Evolutionary conservation across 2,329 filamentous ascomycete species (phyloP).

Genomic region (Lachnellula arida): DNA sequence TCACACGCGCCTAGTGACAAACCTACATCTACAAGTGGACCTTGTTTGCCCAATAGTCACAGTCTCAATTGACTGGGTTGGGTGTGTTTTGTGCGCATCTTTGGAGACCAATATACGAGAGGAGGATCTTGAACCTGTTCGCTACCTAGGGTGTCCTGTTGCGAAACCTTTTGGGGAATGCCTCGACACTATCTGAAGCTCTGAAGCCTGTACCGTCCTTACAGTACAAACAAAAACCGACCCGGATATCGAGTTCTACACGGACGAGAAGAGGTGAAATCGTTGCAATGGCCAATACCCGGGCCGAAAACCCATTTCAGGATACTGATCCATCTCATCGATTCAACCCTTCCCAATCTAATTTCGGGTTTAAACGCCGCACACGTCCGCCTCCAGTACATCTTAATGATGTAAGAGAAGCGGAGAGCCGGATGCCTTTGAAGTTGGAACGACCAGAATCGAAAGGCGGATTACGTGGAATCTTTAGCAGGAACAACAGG

Average conservation of each 20-base stretch:
- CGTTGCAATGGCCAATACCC: not conserved
- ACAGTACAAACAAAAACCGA: not conserved
- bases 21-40: not conserved
- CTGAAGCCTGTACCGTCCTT: too few species aligned
- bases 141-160: too few species aligned
- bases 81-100: too few species aligned
- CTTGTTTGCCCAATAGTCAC: not conserved
- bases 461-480: conserved; percentile 27
- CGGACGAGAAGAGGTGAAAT: not conserved
- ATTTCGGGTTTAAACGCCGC: conserved; percentile 18
- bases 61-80: too few species aligned
- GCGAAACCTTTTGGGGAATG: too few species aligned
- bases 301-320: not conserved
- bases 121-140: too few species aligned
- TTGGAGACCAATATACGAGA: too few species aligned
- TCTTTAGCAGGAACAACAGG: conserved; percentile 27
- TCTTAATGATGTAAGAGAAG: conserved; percentile 6
- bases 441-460: conserved; percentile 24
- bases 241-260: not conserved
- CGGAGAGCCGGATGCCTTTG: conserved; percentile 19
- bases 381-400: conserved; percentile 24
- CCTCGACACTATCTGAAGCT: too few species aligned
- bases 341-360: conserved; percentile 14
- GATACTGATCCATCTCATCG: conserved; percentile 8
- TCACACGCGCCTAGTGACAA: not conserved